phyloP scores from a whole-genome alignment of 495 filamentous ascomycete species.

The Aspergillus cristatus region DNA sequence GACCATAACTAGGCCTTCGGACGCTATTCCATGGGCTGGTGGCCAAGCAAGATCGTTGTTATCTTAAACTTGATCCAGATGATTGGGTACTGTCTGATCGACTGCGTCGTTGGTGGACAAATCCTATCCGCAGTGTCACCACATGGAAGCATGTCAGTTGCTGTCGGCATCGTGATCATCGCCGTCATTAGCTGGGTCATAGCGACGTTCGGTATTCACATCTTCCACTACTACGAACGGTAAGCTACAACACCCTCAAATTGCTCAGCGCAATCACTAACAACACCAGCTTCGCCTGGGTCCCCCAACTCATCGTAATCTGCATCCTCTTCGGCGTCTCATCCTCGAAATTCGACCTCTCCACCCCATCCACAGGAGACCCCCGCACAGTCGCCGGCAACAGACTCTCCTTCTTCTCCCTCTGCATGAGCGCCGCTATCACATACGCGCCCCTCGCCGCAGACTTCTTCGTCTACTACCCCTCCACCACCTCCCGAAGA shows the following conservation, averaged over 20 bases:
- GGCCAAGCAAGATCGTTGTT: constrained; percentile 66
- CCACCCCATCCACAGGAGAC: constrained; percentile 39
- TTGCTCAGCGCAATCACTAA: constrained; percentile 1
- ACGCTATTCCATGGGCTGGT: constrained; percentile 72
- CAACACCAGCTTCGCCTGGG: constrained; percentile 50
- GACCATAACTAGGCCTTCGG: constrained; percentile 46
- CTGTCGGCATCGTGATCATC: constrained; percentile 61
- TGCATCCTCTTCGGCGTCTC: constrained; percentile 61
- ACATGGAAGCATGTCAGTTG: constrained; percentile 50
- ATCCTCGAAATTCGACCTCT: constrained; percentile 52
- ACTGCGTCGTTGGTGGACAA: constrained; percentile 63
- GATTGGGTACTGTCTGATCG: constrained; percentile 62
- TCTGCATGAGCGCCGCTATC: constrained; percentile 54
- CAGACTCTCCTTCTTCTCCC: constrained; percentile 57
- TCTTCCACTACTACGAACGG: constrained; percentile 65
- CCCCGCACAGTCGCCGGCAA: constrained; percentile 47
- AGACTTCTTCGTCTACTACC: constrained; percentile 61
- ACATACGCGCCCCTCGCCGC: constrained; percentile 52
- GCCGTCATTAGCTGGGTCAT: constrained; percentile 58
- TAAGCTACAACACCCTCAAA: constrained; percentile 16
- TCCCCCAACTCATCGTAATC: constrained; percentile 57
- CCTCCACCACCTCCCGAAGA: constrained; percentile 36
- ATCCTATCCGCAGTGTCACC: constrained; percentile 63
- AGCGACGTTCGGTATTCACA: constrained; percentile 62
- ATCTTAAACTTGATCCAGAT: constrained; percentile 63